Percentiles rank a stretch among this genome's conserved stretches.
Conservation (phyloP, 306 rosid genomes). For the Trifolium pratense region DNA sequence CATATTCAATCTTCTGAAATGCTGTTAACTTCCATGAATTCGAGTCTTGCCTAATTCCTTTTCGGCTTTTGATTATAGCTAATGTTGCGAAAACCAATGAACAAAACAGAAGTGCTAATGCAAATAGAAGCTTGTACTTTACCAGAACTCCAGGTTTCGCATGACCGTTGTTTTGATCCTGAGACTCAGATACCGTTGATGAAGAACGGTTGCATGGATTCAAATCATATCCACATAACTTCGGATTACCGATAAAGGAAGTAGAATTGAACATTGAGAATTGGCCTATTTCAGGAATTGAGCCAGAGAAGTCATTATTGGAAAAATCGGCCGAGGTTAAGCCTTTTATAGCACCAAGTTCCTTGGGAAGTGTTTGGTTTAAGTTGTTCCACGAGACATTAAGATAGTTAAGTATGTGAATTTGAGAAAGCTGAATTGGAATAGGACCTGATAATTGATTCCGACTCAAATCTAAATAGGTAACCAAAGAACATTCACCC, state of each 20-base stretch:
- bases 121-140: conserved; percentile 76
- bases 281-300: conserved; percentile 73
- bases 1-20: conserved; percentile 78
- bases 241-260: conserved; percentile 72
- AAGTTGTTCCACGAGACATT: conserved; percentile 86
- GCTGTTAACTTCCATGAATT: conserved; percentile 80
- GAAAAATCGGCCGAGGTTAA: conserved; percentile 88
- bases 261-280: conserved; percentile 71
- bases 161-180: conserved; percentile 18
- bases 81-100: conserved; percentile 71
- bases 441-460: conserved; percentile 81
- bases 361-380: conserved; percentile 69
- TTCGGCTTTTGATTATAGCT: conserved; percentile 72
- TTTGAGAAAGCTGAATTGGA: conserved; percentile 69
- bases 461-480: conserved; percentile 85
- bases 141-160: conserved; percentile 53
- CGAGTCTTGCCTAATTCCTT: conserved; percentile 50
- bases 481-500: conserved; percentile 60
- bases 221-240: conserved; percentile 68
- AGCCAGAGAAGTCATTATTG: conserved; percentile 77
- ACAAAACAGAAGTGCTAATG: conserved; percentile 68
- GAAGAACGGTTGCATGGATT: conserved; percentile 61
- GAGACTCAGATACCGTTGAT: conserved; percentile 40
- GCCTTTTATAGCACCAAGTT: conserved; percentile 73
- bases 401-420: conserved; percentile 77